Conservation (phyloP, 306 rosid genomes). For the Quercus alba region DNA sequence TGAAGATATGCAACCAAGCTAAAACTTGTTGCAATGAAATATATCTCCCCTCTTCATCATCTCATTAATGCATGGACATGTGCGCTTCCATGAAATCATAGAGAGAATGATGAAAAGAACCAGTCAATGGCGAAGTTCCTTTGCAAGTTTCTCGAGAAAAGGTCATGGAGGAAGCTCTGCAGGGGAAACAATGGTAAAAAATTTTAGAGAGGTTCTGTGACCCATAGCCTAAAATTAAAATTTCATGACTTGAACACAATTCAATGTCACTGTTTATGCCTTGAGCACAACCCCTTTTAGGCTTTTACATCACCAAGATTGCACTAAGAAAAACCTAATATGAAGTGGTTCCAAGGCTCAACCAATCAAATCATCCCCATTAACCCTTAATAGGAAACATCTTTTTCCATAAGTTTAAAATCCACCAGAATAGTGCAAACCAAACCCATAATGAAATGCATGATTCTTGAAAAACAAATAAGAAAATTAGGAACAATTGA, state of each 20-base stretch:
- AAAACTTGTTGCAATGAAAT: too few species aligned
- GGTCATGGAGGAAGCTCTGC: too few species aligned
- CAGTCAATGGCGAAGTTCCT: conserved; percentile 68
- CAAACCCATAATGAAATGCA: not conserved
- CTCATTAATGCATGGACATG: not conserved
- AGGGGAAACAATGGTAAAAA: not conserved
- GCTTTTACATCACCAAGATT: too few species aligned
- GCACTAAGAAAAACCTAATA: too few species aligned
- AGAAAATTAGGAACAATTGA: not conserved
- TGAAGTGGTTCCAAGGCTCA: too few species aligned
- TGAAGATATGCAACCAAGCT: too few species aligned
- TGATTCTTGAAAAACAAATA: not conserved
- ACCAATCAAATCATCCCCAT: not conserved
- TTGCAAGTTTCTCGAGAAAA: too few species aligned
- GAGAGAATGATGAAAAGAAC: conserved; percentile 31
- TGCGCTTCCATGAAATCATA: not conserved
- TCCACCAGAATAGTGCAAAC: not conserved
- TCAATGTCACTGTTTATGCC: too few species aligned
- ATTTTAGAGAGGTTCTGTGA: conserved; percentile 19
- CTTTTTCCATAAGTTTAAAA: not conserved
- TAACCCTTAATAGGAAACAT: not conserved
- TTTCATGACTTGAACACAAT: conserved; percentile 2
- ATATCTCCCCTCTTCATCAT: too few species aligned
- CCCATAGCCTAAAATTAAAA: not conserved
- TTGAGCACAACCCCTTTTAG: too few species aligned